phyloP scores from a whole-genome alignment of 495 filamentous ascomycete species.

The Friedmanniomyces simplex region DNA sequence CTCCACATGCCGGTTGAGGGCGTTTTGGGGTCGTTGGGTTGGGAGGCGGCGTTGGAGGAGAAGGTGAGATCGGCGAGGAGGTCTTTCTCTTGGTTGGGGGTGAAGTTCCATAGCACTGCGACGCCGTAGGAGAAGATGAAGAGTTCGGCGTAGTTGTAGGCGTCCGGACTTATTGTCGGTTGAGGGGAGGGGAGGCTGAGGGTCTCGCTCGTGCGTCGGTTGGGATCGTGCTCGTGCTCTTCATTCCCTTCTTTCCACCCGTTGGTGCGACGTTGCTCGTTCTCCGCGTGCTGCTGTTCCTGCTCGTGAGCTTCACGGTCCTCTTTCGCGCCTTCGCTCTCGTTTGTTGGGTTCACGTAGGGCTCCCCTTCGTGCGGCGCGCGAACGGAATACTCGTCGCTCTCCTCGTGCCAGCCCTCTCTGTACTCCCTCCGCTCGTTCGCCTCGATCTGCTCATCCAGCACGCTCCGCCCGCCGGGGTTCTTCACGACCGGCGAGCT shows the following conservation, averaged over 20 bases:
- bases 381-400: slow-evolving; percentile 33
- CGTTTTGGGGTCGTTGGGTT: not conserved
- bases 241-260: not conserved
- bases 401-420: slow-evolving; percentile 62
- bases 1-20: slow-evolving; percentile 20
- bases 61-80: slow-evolving; percentile 93
- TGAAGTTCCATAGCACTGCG: slow-evolving; percentile 98
- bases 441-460: slow-evolving; percentile 94
- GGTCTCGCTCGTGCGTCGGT: slow-evolving; percentile 4
- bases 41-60: slow-evolving; percentile 42
- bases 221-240: slow-evolving; percentile 9
- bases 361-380: not conserved
- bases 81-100: slow-evolving; percentile 90
- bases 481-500: slow-evolving; percentile 87
- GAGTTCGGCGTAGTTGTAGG: slow-evolving; percentile 79
- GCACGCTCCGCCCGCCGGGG: slow-evolving; percentile 79
- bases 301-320: not conserved
- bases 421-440: slow-evolving; percentile 84
- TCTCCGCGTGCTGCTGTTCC: not conserved
- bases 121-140: slow-evolving; percentile 98
- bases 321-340: not conserved
- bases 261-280: not conserved
- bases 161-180: slow-evolving; percentile 35
- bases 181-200: slow-evolving; percentile 12
- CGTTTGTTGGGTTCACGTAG: not conserved